Conservation (phyloP, 805 yeast species). For the Saccharomyces jurei region DNA sequence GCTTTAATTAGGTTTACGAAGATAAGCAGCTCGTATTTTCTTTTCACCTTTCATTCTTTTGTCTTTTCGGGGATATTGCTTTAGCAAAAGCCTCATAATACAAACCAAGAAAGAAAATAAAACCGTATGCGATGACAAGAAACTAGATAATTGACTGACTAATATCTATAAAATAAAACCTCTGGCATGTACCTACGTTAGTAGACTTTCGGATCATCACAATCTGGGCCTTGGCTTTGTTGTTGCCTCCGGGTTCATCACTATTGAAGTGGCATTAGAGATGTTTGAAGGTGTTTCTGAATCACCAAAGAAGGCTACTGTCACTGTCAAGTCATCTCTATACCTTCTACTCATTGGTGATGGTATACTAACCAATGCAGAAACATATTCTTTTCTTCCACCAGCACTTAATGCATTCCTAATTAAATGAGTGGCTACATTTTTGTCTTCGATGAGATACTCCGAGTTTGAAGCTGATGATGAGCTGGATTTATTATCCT, state of each 20-base stretch:
- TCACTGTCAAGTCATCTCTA: slow-evolving; percentile 92
- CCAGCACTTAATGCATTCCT: slow-evolving; percentile 89
- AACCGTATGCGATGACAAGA: neutral
- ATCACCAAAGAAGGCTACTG: slow-evolving; percentile 87
- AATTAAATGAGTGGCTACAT: slow-evolving; percentile 86
- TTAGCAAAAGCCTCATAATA: neutral
- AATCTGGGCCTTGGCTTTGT: slow-evolving; percentile 21
- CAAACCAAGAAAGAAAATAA: neutral
- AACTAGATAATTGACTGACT: neutral
- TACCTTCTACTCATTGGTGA: slow-evolving; percentile 84
- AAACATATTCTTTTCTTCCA: slow-evolving; percentile 79
- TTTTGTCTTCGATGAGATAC: slow-evolving; percentile 68
- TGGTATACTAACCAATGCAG: slow-evolving; percentile 84
- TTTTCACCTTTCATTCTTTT: neutral
- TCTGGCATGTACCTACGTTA: neutral
- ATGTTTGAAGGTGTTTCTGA: neutral
- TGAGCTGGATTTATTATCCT: slow-evolving; percentile 22
- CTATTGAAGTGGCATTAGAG: slow-evolving; percentile 15
- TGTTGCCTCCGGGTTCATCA: slow-evolving; percentile 21
- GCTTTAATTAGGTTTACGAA: neutral
- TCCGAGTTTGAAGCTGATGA: slow-evolving; percentile 25
- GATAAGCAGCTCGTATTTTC: neutral
- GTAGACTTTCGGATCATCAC: slow-evolving; percentile 2
- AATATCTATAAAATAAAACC: neutral
- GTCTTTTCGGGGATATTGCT: neutral